Evolutionary conservation across 768 basidiomycete genomes (phyloP).

Genomic region (Guyanaporus albipodus): DNA sequence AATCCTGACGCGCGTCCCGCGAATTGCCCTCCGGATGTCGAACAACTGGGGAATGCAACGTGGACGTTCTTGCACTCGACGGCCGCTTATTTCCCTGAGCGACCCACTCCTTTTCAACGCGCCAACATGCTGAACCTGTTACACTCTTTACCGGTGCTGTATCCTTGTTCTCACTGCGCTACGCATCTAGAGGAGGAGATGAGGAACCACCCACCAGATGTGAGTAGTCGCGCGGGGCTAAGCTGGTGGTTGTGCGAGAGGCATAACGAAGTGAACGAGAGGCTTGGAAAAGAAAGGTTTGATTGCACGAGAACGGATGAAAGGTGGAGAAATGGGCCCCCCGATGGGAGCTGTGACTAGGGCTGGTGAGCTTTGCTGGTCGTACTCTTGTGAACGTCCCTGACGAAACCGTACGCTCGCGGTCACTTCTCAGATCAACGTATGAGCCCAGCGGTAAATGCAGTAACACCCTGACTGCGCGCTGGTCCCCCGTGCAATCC

Average conservation of each 20-base stretch:
- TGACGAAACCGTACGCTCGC: neutral
- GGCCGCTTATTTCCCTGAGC: constrained; percentile 92
- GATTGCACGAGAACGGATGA: constrained; percentile 80
- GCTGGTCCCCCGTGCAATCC: too few relatives aligned
- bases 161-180: constrained; percentile 88
- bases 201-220: constrained; percentile 65
- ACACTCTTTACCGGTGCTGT: constrained; percentile 72
- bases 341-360: constrained; percentile 86
- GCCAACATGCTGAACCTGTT: constrained; percentile 82
- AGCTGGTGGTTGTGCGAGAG: constrained; percentile 87
- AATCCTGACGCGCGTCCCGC: constrained; percentile 42
- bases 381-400: neutral
- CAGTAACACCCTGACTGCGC: neutral
- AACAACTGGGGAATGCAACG: constrained; percentile 85
- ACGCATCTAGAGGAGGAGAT: constrained; percentile 75
- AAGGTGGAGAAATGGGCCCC: constrained; percentile 89
- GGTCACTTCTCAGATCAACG: neutral
- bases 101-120: constrained; percentile 69
- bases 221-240: constrained; percentile 62
- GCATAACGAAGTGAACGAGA: constrained; percentile 90
- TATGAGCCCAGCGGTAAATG: neutral
- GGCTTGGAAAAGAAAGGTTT: constrained; percentile 79
- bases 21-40: constrained; percentile 88
- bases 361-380: constrained; percentile 6
- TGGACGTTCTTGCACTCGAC: constrained; percentile 97